phyloP scores from a whole-genome alignment of 2,329 filamentous ascomycete species.

The Colletotrichum falcatum region DNA sequence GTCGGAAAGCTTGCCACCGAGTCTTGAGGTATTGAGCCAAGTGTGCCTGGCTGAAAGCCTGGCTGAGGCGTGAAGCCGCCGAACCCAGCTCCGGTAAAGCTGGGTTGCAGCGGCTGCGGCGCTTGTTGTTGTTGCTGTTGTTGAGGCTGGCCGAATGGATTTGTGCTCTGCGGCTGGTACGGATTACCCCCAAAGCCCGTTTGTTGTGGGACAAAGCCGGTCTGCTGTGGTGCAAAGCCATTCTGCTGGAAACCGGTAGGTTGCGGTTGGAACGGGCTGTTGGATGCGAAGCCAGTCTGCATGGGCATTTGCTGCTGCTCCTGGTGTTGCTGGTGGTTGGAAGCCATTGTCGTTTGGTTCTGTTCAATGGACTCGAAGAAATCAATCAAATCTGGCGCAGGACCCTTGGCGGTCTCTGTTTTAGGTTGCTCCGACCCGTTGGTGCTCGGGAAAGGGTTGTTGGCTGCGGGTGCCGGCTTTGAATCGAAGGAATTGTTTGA shows the following conservation, averaged over 20 bases:
- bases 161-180: slow-evolving; percentile 55
- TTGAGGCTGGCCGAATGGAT: slow-evolving; percentile 49
- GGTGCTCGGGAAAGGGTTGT: slow-evolving; percentile 58
- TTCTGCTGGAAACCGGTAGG: slow-evolving; percentile 53
- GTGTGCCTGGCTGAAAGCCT: slow-evolving; percentile 63
- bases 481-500: slow-evolving; percentile 49
- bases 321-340: slow-evolving; percentile 51
- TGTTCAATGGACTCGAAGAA: slow-evolving; percentile 96
- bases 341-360: slow-evolving; percentile 79
- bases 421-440: slow-evolving; percentile 54
- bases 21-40: slow-evolving; percentile 71
- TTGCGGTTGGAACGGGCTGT: slow-evolving; percentile 50
- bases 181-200: slow-evolving; percentile 56
- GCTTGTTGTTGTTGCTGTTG: slow-evolving; percentile 50
- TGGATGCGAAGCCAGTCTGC: slow-evolving; percentile 46
- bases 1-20: slow-evolving; percentile 63
- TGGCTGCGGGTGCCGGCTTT: slow-evolving; percentile 54
- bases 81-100: slow-evolving; percentile 80
- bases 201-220: slow-evolving; percentile 56
- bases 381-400: slow-evolving; percentile 86
- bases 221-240: slow-evolving; percentile 57
- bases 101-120: slow-evolving; percentile 59
- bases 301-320: slow-evolving; percentile 45
- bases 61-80: slow-evolving; percentile 81
- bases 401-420: slow-evolving; percentile 68